These are phyloP conservation scores for Barnettozyma botsteinii DNA, from an alignment of 805 yeast genomes.

Conservation along the genomic window DNA sequence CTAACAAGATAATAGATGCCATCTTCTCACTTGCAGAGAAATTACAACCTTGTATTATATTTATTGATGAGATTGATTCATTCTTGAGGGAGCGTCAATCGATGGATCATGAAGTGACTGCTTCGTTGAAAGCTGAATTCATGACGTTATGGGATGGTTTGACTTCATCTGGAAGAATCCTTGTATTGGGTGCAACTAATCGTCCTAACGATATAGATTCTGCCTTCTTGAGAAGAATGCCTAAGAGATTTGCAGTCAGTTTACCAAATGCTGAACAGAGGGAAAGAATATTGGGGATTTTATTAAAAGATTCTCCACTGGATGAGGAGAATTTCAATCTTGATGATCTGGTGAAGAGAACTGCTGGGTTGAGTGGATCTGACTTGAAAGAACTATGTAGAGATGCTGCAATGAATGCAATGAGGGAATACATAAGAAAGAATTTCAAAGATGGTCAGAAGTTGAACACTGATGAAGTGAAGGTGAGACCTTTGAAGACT, in stretches of 20 bases:
- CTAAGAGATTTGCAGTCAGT: conserved; percentile 76
- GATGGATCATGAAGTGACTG: conserved; percentile 90
- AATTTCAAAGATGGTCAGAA: conserved; percentile 35
- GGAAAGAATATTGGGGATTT: conserved; percentile 57
- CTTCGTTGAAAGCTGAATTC: conserved; percentile 90
- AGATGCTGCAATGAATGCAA: conserved; percentile 86
- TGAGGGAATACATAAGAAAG: conserved; percentile 71
- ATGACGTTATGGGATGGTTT: conserved; percentile 98
- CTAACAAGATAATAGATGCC: conserved; percentile 90
- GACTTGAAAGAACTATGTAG: conserved; percentile 89
- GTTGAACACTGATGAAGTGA: conserved; percentile 32
- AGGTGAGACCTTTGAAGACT: conserved; percentile 55
- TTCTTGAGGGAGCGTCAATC: conserved; percentile 81
- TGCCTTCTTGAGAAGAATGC: conserved; percentile 90
- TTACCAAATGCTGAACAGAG: conserved; percentile 70
- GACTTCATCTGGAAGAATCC: conserved; percentile 65
- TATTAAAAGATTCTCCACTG: conserved; percentile 59
- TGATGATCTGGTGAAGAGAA: conserved; percentile 50
- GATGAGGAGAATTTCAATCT: conserved; percentile 54
- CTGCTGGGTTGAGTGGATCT: conserved; percentile 82
- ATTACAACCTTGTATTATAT: conserved; percentile 89
- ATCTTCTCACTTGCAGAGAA: conserved; percentile 85
- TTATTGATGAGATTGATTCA: conserved; percentile 95
- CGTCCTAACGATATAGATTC: conserved; percentile 86
- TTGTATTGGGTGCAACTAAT: conserved; percentile 93